A percentile compares a stretch with the other conserved stretches of the same genome.
phyloP scores from a whole-genome alignment of 2,329 filamentous ascomycete species.

The Alternaria gansuensis region DNA sequence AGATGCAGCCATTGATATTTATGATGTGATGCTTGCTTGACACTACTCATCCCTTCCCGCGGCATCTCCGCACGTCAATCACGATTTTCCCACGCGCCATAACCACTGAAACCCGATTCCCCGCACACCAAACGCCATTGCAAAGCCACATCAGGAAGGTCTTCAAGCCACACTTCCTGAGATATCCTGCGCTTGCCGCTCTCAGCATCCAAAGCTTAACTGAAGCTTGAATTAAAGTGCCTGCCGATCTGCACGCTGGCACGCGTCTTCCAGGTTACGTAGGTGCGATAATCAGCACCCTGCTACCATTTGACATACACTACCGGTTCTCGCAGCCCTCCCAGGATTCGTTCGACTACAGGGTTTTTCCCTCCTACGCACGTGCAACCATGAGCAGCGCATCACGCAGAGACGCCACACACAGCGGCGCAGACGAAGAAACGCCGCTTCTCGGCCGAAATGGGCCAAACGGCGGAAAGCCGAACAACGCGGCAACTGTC shows the following conservation, averaged over 20 bases:
- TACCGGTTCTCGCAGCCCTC: constrained; percentile 15
- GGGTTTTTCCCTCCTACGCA: constrained; percentile 3
- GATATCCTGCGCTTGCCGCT: constrained; percentile 45
- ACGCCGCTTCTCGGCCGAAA: constrained; percentile 45
- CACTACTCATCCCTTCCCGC: constrained; percentile 12
- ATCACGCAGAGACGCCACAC: constrained; percentile 21
- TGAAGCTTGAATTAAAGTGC: constrained; percentile 38
- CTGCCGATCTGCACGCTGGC: constrained; percentile 24
- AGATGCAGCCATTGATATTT: constrained; percentile 25
- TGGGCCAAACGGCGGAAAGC: constrained; percentile 29
- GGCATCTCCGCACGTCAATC: constrained; percentile 26
- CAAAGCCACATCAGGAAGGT: constrained; percentile 23
- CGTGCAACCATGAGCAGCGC: constrained; percentile 28
- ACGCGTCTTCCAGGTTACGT: constrained; percentile 8
- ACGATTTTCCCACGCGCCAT: constrained; percentile 24
- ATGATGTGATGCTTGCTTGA: constrained; percentile 13
- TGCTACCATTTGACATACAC: constrained; percentile 22
- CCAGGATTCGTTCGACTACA: constrained; percentile 16
- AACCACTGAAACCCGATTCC: constrained; percentile 9
- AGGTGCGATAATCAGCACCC: constrained; percentile 10
- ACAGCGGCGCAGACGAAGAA: constrained; percentile 39
- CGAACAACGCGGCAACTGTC: constrained; percentile 25
- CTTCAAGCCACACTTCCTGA: constrained; percentile 10
- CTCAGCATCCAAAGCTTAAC: constrained; percentile 30
- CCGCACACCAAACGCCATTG: constrained; percentile 13